Base-by-base conservation (phyloP, 73 alveolate species). In the Paramecium bursaria region DNA sequence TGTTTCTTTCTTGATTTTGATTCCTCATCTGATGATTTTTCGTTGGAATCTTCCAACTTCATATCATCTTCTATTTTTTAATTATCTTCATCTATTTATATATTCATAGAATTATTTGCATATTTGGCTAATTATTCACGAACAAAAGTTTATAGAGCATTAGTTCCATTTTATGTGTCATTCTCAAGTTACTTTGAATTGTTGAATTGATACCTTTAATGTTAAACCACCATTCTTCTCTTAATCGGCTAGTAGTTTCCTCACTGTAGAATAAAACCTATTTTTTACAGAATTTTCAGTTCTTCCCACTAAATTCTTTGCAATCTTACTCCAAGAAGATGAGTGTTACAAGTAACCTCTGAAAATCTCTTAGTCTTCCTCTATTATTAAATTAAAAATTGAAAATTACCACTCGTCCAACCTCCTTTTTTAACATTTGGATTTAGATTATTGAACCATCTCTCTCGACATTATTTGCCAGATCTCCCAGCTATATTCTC, bases 401-500 rank as follows among this genome's bases (percentile, higher is more conserved):
- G 42, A 39, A 31, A 39, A 0, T 21, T 11, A 67, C 82, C 89
- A 11, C 46, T 53, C 15, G 89, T 88, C 98, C 98, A 96, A 46
- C 89, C 89, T 1, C 97, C 96, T 87, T 96, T 96, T 48, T 92
- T 95, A 4, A 96, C 95, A 21, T 77, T 55, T 22, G 99, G 99
- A 74, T 95, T 94, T 31, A 97, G 87, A 67, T 94, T 92, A 60
- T 96, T 96, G 74, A 91, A 93, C 98, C 99, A 96, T 54, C 99
- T 74, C 76, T 96, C 99, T 75, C 99, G 57, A 54, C 99, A 96
- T 67, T 96, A 92, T 85, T 96, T 96, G 10, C 99, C 99, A 54
- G 96, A 94, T 50, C 98, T 74, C 22, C 95, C 95, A 30, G 74
- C 57, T 2, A 92, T 85, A 14, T 33, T 39, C 48, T 91, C 90